Evolutionary conservation across 1,284 basidiomycete species (phyloP), one percentile per base, ranked within the genome.

Genomic region (Sporisorium exsertum): DNA sequence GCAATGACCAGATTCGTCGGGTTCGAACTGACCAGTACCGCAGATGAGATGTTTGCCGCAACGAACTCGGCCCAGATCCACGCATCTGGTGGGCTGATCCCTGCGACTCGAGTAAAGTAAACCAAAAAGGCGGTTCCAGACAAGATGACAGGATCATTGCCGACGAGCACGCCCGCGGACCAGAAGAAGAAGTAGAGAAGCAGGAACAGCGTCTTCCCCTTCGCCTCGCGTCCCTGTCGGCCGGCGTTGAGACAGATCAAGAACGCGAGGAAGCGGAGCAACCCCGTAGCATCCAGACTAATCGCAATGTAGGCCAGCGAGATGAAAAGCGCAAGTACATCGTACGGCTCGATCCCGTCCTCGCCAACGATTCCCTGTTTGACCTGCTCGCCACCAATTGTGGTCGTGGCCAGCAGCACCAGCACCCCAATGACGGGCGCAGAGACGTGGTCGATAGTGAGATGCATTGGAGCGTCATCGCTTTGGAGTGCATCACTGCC

Each of bases 231-330:
- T 22, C 79, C 79, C 32, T 70, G 64, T 6, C 65, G 49, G 22
- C 79, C 78, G 0, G 75, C 78, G 52, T 79, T 79, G 54, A 73
- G 58, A 26, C 74, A 77, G 57, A 77, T 72, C 27, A 77, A 54
- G 37, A 79, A 76, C 0, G 95, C 95, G 2, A 95, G 90, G 52
- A 92, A 93, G 50, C 92, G 91, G 5, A 98, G 88, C 13, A 96
- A 88, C 2, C 96, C 95, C 0, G 94, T 95, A 9, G 92, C 89
- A 82, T 99, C 95, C 42, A 98, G 89, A 0, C 94, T 94, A 55
- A 97, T 92, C 4, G 95, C 91, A 87, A 98, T 92, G 87, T 98
- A 99, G 0, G 95, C 95, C 59, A 98, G 88, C 2, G 92, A 93
- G 75, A 94, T 91, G 87, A 98, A 97, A 5, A 98, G 88, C 29